Evolutionary conservation across 2,329 filamentous ascomycete genomes (phyloP).

Genomic region (Penicillium carneum): DNA sequence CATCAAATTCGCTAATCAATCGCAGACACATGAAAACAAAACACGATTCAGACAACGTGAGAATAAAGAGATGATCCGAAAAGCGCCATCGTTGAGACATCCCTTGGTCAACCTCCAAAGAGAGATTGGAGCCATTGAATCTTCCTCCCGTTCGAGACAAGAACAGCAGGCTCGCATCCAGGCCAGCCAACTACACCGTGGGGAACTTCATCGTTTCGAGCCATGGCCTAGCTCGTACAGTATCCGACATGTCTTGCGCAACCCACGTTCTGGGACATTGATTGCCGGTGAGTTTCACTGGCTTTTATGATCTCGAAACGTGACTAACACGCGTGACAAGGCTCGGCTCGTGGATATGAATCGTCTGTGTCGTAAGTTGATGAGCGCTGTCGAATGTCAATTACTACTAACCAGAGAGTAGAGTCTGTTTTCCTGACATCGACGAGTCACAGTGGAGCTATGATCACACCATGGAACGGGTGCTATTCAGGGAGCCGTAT

Average conservation of each 20-base stretch:
- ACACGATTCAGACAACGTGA: conserved; percentile 37
- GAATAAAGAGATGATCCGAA: conserved; percentile 46
- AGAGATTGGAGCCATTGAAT: conserved; percentile 39
- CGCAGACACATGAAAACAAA: conserved; percentile 41
- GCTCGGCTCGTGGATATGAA: conserved; percentile 40
- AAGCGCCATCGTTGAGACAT: conserved; percentile 39
- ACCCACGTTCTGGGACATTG: conserved; percentile 46
- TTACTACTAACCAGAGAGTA: conserved; percentile 21
- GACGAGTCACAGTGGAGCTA: conserved; percentile 45
- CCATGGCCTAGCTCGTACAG: conserved; percentile 38
- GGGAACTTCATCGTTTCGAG: conserved; percentile 43
- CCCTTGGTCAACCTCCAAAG: conserved; percentile 40
- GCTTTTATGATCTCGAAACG: conserved; percentile 4
- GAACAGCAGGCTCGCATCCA: conserved; percentile 43
- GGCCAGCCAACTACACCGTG: conserved; percentile 43
- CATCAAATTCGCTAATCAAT: conserved; percentile 17
- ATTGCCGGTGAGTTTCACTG: conserved; percentile 44
- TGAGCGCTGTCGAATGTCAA: conserved; percentile 6
- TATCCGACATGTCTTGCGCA: conserved; percentile 45
- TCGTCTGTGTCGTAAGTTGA: conserved; percentile 45
- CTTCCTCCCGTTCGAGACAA: conserved; percentile 30
- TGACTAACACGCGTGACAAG: conserved; percentile 32
- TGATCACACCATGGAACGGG: conserved; percentile 43
- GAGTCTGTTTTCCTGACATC: conserved; percentile 45
- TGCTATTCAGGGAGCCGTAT: conserved; percentile 44